Conservation (phyloP, 2,329 filamentous ascomycete species). For the Chaetomium strumarium region DNA sequence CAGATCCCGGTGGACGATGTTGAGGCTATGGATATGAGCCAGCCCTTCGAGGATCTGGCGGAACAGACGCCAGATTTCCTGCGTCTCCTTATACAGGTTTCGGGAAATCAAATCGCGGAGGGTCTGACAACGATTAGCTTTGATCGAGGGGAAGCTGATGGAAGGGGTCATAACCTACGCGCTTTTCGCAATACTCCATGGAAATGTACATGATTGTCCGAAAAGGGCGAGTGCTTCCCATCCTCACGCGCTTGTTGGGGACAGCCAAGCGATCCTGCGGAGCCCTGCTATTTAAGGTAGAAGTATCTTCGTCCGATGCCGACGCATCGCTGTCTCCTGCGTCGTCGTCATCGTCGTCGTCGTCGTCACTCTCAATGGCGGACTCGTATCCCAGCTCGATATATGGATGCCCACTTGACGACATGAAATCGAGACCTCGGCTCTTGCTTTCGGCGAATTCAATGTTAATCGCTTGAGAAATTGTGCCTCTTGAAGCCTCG, state of each 20-base stretch:
- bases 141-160: not conserved
- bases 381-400: slow-evolving; percentile 60
- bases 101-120: slow-evolving; percentile 80
- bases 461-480: slow-evolving; percentile 39
- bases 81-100: slow-evolving; percentile 64
- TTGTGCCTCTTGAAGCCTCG: slow-evolving; percentile 35
- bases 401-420: slow-evolving; percentile 69
- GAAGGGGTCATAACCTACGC: slow-evolving; percentile 43
- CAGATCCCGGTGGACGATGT: slow-evolving; percentile 90
- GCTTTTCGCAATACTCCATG: slow-evolving; percentile 97
- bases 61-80: slow-evolving; percentile 85
- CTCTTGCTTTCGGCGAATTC: slow-evolving; percentile 63
- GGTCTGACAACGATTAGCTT: slow-evolving; percentile 46
- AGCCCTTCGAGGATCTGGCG: slow-evolving; percentile 87
- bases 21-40: slow-evolving; percentile 80
- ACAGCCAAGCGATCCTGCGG: slow-evolving; percentile 20
- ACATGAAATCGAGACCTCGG: slow-evolving; percentile 87
- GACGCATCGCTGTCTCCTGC: slow-evolving; percentile 41
- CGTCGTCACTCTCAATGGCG: slow-evolving; percentile 27
- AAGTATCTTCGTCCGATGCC: slow-evolving; percentile 33
- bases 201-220: slow-evolving; percentile 87
- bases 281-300: slow-evolving; percentile 34
- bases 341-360: slow-evolving; percentile 40
- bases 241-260: slow-evolving; percentile 14
- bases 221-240: slow-evolving; percentile 38